Evolutionary conservation across 805 yeast genomes (phyloP), one percentile per base, ranked within the genome.

Genomic region (Wickerhamiella azyma): DNA sequence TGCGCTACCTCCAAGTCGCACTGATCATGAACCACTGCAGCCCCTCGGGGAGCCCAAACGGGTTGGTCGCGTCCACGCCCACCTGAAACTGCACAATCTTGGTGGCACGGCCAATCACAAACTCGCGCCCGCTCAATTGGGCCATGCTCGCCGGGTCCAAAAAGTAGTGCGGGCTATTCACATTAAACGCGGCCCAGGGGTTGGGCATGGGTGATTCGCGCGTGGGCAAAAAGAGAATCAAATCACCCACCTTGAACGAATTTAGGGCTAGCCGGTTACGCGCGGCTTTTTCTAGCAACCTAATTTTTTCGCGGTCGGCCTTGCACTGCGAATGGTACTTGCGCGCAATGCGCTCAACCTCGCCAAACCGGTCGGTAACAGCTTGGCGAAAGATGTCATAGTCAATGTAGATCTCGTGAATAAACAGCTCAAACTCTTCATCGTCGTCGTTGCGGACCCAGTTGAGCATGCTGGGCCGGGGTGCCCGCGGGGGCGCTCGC

Each of bases 121-220:
- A 89, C 53, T 88, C 96, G 45, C 79, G 74, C 28, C 61, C 61
- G 17, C 59, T 53, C 18, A 68, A 54, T 26, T 56, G 53, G 18
- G 49, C 56, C 13, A 67, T 59, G 11, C 64, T 64, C 40, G 68
- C 66, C n/a, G 61, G 66, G 43, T 76, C 74, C 52, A 89, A 65
- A 56, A 86, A 80, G 59, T 77, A 86, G 59, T 88, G 86, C 0
- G 94, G 92, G 0, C 85, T 80, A 1, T 89, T 94, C 47, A 83
- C 74, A 53, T 92, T 88, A 66, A 89, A 89, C 1, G 94, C 94
- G 0, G 96, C 96, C 97, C 97, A 89, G 0, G 89, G 85, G 35
- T 62, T 59, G 39, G 63, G 63, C 38, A 53, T 54, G 24, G 61
- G 53, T 47, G 73, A 74, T 39, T 72, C 71, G 38, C 77, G 65